phyloP scores from a whole-genome alignment of 192 early-diverging fungal species.

The Umbelopsis sp. region DNA sequence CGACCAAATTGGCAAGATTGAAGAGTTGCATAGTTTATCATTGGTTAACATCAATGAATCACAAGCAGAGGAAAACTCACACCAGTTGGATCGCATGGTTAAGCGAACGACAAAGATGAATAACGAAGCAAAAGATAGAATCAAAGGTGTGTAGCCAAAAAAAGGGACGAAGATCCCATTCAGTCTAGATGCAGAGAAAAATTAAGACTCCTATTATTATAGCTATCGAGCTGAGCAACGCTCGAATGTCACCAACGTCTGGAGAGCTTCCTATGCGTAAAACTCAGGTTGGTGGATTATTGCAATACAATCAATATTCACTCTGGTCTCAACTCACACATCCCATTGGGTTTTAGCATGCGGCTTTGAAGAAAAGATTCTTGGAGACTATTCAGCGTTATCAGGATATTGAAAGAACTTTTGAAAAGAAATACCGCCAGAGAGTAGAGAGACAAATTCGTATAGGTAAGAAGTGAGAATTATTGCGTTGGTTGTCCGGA shows the following conservation, averaged over 20 bases:
- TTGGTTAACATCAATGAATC: slow-evolving; percentile 39
- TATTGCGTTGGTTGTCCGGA: neutral
- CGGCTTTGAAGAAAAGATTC: slow-evolving; percentile 60
- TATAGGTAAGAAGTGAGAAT: slow-evolving; percentile 61
- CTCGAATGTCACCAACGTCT: slow-evolving; percentile 29
- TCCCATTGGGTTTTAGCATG: slow-evolving; percentile 40
- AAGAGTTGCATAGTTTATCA: slow-evolving; percentile 37
- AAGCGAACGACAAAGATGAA: slow-evolving; percentile 36
- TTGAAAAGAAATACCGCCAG: slow-evolving; percentile 82
- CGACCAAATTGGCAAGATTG: slow-evolving; percentile 35
- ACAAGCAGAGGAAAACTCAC: slow-evolving; percentile 33
- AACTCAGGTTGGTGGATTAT: slow-evolving; percentile 33
- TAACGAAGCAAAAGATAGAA: slow-evolving; percentile 49
- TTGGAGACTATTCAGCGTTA: slow-evolving; percentile 72
- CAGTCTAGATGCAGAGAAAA: neutral
- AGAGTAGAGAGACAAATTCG: slow-evolving; percentile 82
- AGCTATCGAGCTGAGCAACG: slow-evolving; percentile 42
- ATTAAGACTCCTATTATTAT: neutral
- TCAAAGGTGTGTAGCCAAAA: slow-evolving; percentile 40
- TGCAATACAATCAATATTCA: neutral
- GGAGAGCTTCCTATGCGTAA: slow-evolving; percentile 41
- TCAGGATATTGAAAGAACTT: slow-evolving; percentile 76
- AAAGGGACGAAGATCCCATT: neutral
- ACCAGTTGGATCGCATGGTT: slow-evolving; percentile 27
- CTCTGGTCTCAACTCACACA: neutral